These are phyloP conservation scores for Aspergillus sp. DNA, from an alignment of 2,329 filamentous ascomycete genomes.

Conservation along the genomic window DNA sequence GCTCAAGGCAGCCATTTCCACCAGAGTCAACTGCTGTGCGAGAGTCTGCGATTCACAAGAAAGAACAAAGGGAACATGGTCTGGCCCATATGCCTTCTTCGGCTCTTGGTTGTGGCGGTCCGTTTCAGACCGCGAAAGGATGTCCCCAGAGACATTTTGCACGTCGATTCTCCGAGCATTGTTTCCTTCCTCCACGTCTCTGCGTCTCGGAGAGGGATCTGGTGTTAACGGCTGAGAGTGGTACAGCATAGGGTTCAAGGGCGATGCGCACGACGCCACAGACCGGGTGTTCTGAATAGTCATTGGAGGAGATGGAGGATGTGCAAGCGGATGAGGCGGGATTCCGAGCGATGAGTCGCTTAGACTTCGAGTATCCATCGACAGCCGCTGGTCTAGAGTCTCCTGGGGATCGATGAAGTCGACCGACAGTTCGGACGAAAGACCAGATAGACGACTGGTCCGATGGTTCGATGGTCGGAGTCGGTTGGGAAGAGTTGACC, in stretches of 20 bases:
- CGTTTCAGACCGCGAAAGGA: conserved; percentile 32
- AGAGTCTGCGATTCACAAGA: conserved; percentile 59
- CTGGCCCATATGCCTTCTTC: conserved; percentile 16
- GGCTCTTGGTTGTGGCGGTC: conserved; percentile 14
- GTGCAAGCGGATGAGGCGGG: conserved; percentile 43
- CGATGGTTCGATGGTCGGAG: conserved; percentile 40
- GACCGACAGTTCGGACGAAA: conserved; percentile 51
- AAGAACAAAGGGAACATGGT: conserved; percentile 62
- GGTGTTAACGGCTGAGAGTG: conserved; percentile 40
- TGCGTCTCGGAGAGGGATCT: conserved; percentile 39
- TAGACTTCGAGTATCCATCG: conserved; percentile 31
- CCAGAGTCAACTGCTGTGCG: conserved; percentile 62
- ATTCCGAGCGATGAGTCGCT: conserved; percentile 40
- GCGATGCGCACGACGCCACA: conserved; percentile 29
- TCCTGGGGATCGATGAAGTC: conserved; percentile 47
- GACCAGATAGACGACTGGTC: conserved; percentile 52
- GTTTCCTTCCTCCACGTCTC: conserved; percentile 13
- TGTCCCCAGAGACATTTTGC: conserved; percentile 30
- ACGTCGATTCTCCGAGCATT: conserved; percentile 20
- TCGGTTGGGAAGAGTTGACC: conserved; percentile 39
- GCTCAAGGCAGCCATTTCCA: conserved; percentile 64
- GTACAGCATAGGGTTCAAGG: conserved; percentile 30
- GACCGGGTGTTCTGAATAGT: conserved; percentile 39
- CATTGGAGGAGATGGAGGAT: conserved; percentile 47
- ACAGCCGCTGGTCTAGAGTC: conserved; percentile 29